Conservation (phyloP, 768 basidiomycete species). For the Mycena crocata region DNA sequence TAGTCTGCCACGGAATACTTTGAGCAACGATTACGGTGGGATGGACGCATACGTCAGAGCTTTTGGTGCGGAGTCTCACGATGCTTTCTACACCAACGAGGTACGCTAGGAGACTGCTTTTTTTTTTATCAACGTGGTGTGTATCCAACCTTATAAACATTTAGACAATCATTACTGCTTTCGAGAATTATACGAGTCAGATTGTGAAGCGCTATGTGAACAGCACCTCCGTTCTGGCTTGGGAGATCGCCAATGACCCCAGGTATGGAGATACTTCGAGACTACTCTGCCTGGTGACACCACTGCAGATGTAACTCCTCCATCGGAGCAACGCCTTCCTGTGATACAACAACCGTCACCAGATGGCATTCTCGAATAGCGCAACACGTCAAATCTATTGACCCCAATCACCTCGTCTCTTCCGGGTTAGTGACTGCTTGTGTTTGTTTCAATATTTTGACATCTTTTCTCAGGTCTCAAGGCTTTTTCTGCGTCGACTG, state of each 20-base stretch:
- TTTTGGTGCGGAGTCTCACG: slow-evolving; percentile 59
- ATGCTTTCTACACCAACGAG: slow-evolving; percentile 67
- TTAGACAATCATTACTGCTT: slow-evolving; percentile 58
- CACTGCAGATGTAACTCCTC: slow-evolving; percentile 67
- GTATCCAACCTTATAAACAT: background rate
- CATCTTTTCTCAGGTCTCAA: slow-evolving; percentile 48
- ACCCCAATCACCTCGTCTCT: slow-evolving; percentile 74
- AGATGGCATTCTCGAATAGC: slow-evolving; percentile 65
- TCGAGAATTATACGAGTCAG: slow-evolving; percentile 67
- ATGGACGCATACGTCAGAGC: slow-evolving; percentile 68
- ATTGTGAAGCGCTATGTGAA: slow-evolving; percentile 68
- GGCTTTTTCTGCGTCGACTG: slow-evolving; percentile 72
- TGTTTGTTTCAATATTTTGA: background rate
- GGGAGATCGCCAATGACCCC: slow-evolving; percentile 77
- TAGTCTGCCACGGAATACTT: slow-evolving; percentile 59
- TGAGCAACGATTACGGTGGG: slow-evolving; percentile 74
- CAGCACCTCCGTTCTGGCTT: slow-evolving; percentile 62
- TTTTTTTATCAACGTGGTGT: slow-evolving; percentile 61
- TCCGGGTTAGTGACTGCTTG: slow-evolving; percentile 59
- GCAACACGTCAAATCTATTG: slow-evolving; percentile 55
- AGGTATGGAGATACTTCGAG: slow-evolving; percentile 50
- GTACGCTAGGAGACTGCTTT: too few relatives aligned
- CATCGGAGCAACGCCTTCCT: slow-evolving; percentile 52
- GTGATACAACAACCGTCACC: slow-evolving; percentile 66
- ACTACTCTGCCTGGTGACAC: slow-evolving; percentile 1